Evolutionary conservation across 208 protist genomes (phyloP).

Genomic region (Trypanosoma theileri): DNA sequence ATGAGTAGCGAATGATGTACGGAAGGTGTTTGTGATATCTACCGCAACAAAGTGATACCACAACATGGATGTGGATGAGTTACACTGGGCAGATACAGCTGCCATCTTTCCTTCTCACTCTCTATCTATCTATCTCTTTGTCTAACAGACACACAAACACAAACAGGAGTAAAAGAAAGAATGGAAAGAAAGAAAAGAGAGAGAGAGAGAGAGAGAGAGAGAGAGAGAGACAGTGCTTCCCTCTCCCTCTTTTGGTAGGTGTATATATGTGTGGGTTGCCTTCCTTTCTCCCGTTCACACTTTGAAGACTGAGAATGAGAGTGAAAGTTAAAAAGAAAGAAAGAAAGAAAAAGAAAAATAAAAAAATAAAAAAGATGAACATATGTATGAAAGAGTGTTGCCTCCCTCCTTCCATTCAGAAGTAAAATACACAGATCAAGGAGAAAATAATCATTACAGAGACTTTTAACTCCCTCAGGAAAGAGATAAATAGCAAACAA

Average conservation of each 20-base stretch:
- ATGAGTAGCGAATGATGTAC: conserved; percentile 1
- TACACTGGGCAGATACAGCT: background rate
- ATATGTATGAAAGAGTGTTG: too few relatives aligned
- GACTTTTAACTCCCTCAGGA: too few relatives aligned
- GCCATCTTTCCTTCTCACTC: too few relatives aligned
- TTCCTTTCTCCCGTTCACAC: background rate
- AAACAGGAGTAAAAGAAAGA: background rate
- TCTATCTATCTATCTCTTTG: too few relatives aligned
- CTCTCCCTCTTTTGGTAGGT: background rate
- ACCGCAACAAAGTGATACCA: conserved; percentile 26
- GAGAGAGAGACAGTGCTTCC: background rate
- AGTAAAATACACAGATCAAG: too few relatives aligned
- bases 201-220: background rate
- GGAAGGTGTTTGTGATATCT: conserved; percentile 26
- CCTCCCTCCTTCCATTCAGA: too few relatives aligned
- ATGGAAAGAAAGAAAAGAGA: background rate
- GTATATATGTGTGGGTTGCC: background rate
- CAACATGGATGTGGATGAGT: background rate
- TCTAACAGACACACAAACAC: background rate
- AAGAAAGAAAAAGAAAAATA: background rate
- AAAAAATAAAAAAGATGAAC: too few relatives aligned
- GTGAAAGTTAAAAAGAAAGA: background rate
- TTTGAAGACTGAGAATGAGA: background rate
- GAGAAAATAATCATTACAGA: too few relatives aligned
- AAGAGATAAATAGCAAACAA: too few relatives aligned